Evolutionary conservation across 345 rosid species (phyloP), one percentile per base, ranked within the genome.

Genomic region (Eucalyptus globulus): DNA sequence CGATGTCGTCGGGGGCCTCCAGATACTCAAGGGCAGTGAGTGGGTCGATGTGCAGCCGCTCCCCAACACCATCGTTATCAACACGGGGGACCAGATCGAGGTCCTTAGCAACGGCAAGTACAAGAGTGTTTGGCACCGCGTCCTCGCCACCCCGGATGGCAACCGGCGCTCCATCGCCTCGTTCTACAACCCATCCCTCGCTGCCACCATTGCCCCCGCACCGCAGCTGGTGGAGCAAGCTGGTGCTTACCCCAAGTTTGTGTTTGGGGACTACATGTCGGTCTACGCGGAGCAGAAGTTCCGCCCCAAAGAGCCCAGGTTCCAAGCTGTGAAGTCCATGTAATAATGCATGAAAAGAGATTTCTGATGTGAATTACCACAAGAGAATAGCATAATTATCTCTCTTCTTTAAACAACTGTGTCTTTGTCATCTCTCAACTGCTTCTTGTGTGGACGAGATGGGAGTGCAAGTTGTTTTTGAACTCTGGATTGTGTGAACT

Each of bases 1-100:
- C 60, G 99, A 97, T 85, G 83, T 90, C 87, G 96, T 96, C 0
- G 95, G 96, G 11, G 99, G 99, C 47, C 98, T 97, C 53, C 99
- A 97, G 88, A 90, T 97, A 83, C 95, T 97, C 80, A 97, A 97
- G 92, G 97, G 94, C 7, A 94, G 95, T 22, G 88, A 92, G 50
- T 97, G 99, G 99, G 93, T 94, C n/a, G 98, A 97, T 65, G 99
- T 97, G 11, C 98, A 95, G 93, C 99, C 98, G 3, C 9, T 95
- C 37, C 92, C 93, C 16, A 95, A 96, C 87, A 89, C 94, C 11
- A 96, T 97, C 34, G 96, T 97, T 76, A 95, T 97, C 91, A 96
- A 97, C 93, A 95, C 97, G 3, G 99, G 99, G 37, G 99, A 97
- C 89, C 99, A 96, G 93, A 93, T 97, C 58, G 99, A 97, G 92